Conservation (phyloP, 75 land plant species). For the Larix kaempferi region DNA sequence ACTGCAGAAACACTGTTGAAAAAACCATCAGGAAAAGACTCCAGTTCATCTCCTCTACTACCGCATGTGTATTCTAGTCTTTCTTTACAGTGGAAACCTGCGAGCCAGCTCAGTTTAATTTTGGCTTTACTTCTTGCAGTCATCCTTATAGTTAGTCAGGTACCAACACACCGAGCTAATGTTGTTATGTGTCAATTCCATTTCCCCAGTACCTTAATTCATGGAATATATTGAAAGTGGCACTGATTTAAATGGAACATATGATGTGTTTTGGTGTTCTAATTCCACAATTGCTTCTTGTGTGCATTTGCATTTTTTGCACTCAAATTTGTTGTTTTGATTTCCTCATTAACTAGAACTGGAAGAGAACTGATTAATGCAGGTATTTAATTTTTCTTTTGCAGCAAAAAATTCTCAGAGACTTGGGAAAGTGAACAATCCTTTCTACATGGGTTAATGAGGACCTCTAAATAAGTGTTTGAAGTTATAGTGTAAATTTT, state of each 20-base stretch:
- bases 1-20: background rate
- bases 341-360: background rate
- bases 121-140: background rate
- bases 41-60: background rate
- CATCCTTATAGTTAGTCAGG: background rate
- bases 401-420: background rate
- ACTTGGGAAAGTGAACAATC: background rate
- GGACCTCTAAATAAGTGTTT: background rate
- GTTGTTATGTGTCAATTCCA: background rate
- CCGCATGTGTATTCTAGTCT: background rate
- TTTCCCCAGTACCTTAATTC: background rate
- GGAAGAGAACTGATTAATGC: background rate
- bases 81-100: constrained; percentile 4
- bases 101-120: background rate
- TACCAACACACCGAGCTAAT: background rate
- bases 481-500: background rate
- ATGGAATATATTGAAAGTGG: background rate
- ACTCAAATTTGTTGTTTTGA: background rate
- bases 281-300: background rate
- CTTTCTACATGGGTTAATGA: background rate
- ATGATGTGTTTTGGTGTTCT: background rate
- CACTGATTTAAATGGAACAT: background rate
- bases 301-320: background rate
- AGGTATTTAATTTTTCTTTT: background rate
- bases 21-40: background rate